Conservation (phyloP, 257 asterid genomes). For the Linaria vulgaris region DNA sequence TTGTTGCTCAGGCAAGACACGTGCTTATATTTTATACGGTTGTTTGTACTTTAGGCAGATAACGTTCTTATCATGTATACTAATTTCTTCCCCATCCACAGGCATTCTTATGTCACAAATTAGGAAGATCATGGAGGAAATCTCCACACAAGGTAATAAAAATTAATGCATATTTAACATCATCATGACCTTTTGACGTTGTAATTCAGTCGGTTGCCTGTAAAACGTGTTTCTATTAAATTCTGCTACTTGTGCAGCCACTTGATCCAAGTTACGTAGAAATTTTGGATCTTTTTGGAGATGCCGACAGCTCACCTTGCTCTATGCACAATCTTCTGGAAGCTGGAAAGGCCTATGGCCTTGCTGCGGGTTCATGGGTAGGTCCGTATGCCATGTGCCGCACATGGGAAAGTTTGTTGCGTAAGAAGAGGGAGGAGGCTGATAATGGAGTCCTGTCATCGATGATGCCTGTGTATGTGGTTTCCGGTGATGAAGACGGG, state of each 20-base stretch:
- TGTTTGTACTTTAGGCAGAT: slow-evolving; percentile 18
- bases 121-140: slow-evolving; percentile 97
- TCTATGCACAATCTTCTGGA: slow-evolving; percentile 95
- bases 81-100: slow-evolving; percentile 31
- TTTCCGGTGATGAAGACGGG: slow-evolving; percentile 97
- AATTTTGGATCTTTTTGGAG: slow-evolving; percentile 83
- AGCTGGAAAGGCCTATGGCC: slow-evolving; percentile 85
- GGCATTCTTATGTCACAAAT: slow-evolving; percentile 77
- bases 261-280: slow-evolving; percentile 61
- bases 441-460: slow-evolving; percentile 42
- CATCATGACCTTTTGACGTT: neutral
- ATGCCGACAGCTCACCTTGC: slow-evolving; percentile 72
- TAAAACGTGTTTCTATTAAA: slow-evolving; percentile 19
- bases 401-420: slow-evolving; percentile 84
- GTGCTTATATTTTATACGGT: slow-evolving; percentile 13
- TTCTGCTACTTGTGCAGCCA: slow-evolving; percentile 52
- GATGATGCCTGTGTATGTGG: slow-evolving; percentile 67
- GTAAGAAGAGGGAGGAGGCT: slow-evolving; percentile 43
- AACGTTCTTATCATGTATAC: neutral
- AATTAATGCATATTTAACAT: neutral
- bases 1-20: slow-evolving; percentile 81
- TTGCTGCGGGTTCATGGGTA: slow-evolving; percentile 96
- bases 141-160: slow-evolving; percentile 60
- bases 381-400: slow-evolving; percentile 99
- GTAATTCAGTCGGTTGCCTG: neutral